Percentiles rank a stretch among this genome's conserved stretches.
These are phyloP conservation scores for Crithidia thermophila DNA, from an alignment of 208 protist species.

Conservation along the genomic window DNA sequence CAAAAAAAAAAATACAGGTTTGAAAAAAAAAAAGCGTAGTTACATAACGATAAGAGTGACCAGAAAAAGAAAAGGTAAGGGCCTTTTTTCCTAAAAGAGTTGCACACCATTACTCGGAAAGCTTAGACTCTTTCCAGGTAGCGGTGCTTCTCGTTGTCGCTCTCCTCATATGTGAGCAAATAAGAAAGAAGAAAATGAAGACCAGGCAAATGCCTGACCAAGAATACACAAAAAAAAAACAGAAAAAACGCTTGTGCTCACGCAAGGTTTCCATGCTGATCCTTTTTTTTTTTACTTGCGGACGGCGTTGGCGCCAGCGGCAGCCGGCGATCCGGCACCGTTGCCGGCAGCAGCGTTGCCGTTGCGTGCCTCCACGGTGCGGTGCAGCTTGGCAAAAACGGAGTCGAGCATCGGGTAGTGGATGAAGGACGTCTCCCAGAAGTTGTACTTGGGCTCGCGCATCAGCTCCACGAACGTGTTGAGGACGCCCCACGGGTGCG, in stretches of 20 bases:
- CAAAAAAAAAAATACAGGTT: constrained; percentile 11
- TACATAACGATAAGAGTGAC: too few relatives aligned
- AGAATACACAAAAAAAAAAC: constrained; percentile 12
- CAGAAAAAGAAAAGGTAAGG: too few relatives aligned
- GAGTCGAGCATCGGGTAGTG: constrained; percentile 72
- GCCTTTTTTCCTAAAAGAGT: too few relatives aligned
- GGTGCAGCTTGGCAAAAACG: constrained; percentile 95
- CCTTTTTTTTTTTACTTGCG: constrained; percentile 3
- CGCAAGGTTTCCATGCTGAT: not conserved
- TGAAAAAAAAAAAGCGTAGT: not conserved
- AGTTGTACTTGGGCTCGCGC: constrained; percentile 94
- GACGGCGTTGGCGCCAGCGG: constrained; percentile 13
- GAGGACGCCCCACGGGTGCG: constrained; percentile 99
- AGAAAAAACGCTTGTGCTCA: constrained; percentile 1
- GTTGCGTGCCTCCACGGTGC: constrained; percentile 57
- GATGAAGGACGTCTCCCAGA: constrained; percentile 97
- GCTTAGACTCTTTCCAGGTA: too few relatives aligned
- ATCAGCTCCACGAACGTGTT: constrained; percentile 99
- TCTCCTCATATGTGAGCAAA: too few relatives aligned
- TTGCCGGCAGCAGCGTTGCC: constrained; percentile 30
- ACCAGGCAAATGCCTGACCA: constrained; percentile 14
- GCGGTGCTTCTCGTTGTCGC: too few relatives aligned
- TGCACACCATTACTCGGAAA: too few relatives aligned
- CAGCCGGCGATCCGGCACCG: constrained; percentile 21
- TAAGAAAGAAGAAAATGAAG: too few relatives aligned